Percentiles rank a stretch among this genome's conserved stretches.
Conservation (phyloP, 371 early-diverging fungal genomes). For the Parasitella parasitica region DNA sequence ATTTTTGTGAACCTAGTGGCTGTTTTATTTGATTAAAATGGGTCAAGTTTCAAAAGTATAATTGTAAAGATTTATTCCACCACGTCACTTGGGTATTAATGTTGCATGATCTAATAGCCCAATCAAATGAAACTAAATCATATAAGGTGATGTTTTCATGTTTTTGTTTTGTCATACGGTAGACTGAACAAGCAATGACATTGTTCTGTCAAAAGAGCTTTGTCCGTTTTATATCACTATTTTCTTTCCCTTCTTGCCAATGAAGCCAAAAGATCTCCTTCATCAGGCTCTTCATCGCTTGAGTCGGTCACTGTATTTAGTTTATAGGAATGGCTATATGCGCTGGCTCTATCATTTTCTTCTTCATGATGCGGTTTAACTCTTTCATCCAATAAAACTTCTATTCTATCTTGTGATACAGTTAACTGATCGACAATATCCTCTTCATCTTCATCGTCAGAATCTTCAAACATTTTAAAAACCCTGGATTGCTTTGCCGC, state of each 20-base stretch:
- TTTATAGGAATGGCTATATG: background rate
- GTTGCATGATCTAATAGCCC: too few species aligned
- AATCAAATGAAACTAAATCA: background rate
- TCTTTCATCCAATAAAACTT: background rate
- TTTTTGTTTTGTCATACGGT: background rate
- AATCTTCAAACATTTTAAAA: slow-evolving; percentile 17
- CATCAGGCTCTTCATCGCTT: background rate
- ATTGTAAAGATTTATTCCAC: background rate
- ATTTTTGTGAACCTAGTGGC: background rate
- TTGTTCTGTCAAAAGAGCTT: too few species aligned
- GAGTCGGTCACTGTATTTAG: background rate
- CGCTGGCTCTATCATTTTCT: background rate
- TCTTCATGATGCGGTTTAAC: slow-evolving; percentile 9
- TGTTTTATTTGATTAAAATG: background rate
- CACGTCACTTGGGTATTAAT: background rate
- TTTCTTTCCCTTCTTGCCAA: slow-evolving; percentile 2
- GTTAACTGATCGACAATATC: background rate
- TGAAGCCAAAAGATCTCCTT: background rate
- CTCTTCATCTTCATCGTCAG: slow-evolving; percentile 8
- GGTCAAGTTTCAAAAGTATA: background rate
- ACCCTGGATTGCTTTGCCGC: background rate
- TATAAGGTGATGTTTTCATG: slow-evolving; percentile 12
- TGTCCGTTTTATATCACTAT: too few species aligned
- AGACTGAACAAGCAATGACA: too few species aligned
- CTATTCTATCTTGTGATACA: background rate